Evolutionary conservation across 306 rosid genomes (phyloP).

Genomic region (Lablab purpureus): DNA sequence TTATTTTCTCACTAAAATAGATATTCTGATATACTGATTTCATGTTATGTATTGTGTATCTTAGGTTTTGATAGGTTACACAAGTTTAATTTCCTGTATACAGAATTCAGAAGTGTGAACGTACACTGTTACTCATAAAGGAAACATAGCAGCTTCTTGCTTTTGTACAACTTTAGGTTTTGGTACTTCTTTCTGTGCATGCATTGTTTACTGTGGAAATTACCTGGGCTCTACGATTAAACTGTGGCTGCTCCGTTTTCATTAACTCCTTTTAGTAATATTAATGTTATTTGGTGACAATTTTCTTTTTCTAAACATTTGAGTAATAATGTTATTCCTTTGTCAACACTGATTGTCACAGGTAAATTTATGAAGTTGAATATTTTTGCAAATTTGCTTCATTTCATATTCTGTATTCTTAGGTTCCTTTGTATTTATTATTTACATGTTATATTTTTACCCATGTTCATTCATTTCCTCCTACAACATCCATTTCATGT

Average conservation of each 20-base stretch:
- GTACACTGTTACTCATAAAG: not conserved
- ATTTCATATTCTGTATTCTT: conserved; percentile 13
- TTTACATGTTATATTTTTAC: conserved; percentile 24
- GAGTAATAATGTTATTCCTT: conserved; percentile 18
- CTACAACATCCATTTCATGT: conserved; percentile 4
- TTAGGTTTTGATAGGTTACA: conserved; percentile 26
- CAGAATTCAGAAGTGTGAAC: not conserved
- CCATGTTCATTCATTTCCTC: conserved; percentile 1
- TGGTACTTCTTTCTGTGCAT: conserved; percentile 30
- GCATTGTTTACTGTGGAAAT: conserved; percentile 19
- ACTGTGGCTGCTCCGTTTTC: conserved; percentile 3
- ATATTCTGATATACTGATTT: not conserved
- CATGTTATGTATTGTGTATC: not conserved
- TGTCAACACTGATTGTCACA: conserved; percentile 29
- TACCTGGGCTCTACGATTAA: conserved; percentile 24
- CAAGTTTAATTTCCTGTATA: not conserved
- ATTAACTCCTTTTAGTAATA: conserved; percentile 5
- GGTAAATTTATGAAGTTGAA: conserved; percentile 12
- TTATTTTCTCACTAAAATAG: not conserved
- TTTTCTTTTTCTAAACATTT: conserved; percentile 27
- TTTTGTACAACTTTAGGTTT: conserved; percentile 34
- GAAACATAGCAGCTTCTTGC: not conserved
- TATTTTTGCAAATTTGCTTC: conserved; percentile 22
- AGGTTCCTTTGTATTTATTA: conserved; percentile 3
- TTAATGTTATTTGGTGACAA: not conserved